phyloP scores from a whole-genome alignment of 2,329 filamentous ascomycete genomes.

The Eutypa lata region DNA sequence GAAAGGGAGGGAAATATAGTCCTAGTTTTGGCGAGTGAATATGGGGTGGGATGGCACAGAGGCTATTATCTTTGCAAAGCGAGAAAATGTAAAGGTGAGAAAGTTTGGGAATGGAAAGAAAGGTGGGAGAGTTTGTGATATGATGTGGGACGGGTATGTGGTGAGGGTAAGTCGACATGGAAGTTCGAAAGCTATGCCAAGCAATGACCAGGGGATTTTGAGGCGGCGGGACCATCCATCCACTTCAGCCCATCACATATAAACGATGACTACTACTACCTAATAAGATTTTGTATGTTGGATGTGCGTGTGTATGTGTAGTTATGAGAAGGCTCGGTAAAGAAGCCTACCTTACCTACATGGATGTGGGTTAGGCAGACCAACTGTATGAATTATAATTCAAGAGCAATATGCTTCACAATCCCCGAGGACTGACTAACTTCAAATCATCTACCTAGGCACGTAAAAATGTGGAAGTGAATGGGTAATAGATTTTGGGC shows the following conservation, averaged over 20 bases:
- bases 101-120: conserved; percentile 12
- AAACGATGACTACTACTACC: neutral
- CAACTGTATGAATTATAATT: neutral
- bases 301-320: neutral
- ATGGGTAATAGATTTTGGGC: too few species aligned
- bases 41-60: neutral
- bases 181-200: conserved; percentile 1
- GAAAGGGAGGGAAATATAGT: conserved; percentile 7
- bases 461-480: neutral
- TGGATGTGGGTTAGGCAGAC: neutral
- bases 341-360: neutral
- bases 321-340: neutral
- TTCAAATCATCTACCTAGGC: neutral
- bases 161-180: conserved; percentile 1
- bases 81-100: conserved; percentile 12
- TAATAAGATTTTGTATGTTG: neutral
- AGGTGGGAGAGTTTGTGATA: conserved; percentile 20
- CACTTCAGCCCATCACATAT: neutral
- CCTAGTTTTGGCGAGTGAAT: neutral
- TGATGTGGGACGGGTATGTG: conserved; percentile 16
- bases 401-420: neutral
- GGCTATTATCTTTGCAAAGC: neutral
- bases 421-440: neutral
- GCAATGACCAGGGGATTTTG: conserved; percentile 1
- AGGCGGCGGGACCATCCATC: conserved; percentile 1